Base-by-base conservation (phyloP, 352 stramenopile species). In the Phytophthora ohioensis region DNA sequence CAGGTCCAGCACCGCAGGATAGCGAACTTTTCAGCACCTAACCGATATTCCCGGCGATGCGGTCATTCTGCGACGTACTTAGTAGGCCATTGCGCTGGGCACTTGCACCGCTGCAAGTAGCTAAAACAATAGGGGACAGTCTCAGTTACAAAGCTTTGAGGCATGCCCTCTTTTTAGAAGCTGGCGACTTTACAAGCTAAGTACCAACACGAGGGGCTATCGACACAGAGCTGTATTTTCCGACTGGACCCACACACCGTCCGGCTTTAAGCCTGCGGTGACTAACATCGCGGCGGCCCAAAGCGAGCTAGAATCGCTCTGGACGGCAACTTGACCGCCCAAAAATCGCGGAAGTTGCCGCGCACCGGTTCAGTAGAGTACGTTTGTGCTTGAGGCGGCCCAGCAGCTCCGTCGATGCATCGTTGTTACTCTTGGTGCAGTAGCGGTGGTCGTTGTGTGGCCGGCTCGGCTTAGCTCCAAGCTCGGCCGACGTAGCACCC, bases 331-430 rank as follows among this genome's bases (percentile, higher is more conserved):
- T 74, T 76, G 68, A 76, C 49, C 32, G 52, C 32, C 35, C 46
- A 71, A 74, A 76, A 77, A 74, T 74, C 64, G 49, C 38, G 47
- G 67, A 58, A 75, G 38, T 38, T 13, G 36, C 36, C 52, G 17
- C 36, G 27, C 8, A 38, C 66, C 64, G 38, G 68, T 80, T 80
- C 72, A 77, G 72, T 80, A 71, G 72, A 80, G 68, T 80, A 66
- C 72, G 68, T 60, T 80, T 11, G 38, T 32, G 63, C 58, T 77
- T 65, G 63, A 79, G 67, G 72, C 48, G 49, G 67, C 61, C 56
- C 52, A 52, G 58, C 38, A 60, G 21, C 36, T 55, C 36, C 57
- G 49, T 77, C 69, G 72, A 68, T 61, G 41, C 69, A 66, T 80
- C 69, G 72, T 79, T 36, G 48, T 60, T 76, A 74, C 54, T 74